These are phyloP conservation scores for Hypoxylon crocopeplum DNA, from an alignment of 495 filamentous ascomycete species.

Conservation along the genomic window DNA sequence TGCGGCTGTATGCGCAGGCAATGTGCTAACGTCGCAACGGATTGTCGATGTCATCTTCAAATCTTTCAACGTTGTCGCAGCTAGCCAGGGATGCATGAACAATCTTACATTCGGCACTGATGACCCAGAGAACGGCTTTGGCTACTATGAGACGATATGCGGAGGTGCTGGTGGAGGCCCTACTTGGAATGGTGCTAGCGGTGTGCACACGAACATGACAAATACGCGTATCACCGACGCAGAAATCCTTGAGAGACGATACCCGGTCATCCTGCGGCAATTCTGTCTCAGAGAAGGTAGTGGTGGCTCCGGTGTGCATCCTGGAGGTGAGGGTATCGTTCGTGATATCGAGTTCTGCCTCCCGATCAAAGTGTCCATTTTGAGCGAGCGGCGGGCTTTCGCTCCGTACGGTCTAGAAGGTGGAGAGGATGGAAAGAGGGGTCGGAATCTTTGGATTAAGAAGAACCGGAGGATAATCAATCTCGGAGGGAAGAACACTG, in stretches of 20 bases:
- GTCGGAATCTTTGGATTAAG: conserved; percentile 82
- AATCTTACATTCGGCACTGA: conserved; percentile 75
- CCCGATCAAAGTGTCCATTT: conserved; percentile 85
- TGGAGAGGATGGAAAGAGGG: conserved; percentile 76
- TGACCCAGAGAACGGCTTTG: conserved; percentile 71
- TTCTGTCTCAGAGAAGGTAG: conserved; percentile 78
- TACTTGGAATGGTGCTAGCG: conserved; percentile 84
- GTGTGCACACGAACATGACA: conserved; percentile 96
- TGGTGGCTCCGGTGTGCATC: conserved; percentile 76
- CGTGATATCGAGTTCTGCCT: conserved; percentile 93
- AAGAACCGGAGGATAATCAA: conserved; percentile 61
- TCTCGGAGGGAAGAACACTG: conserved; percentile 90
- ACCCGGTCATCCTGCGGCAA: conserved; percentile 83
- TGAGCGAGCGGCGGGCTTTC: conserved; percentile 85
- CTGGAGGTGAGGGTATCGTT: conserved; percentile 86
- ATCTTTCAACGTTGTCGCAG: conserved; percentile 39
- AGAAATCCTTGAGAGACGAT: conserved; percentile 90
- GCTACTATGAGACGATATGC: conserved; percentile 98
- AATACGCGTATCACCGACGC: conserved; percentile 97
- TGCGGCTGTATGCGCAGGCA: conserved; percentile 36
- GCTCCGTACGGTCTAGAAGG: conserved; percentile 86
- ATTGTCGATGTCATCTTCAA: conserved; percentile 40
- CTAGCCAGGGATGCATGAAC: conserved; percentile 37
- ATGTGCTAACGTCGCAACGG: conserved; percentile 37
- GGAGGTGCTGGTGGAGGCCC: conserved; percentile 87